These are phyloP conservation scores for Aschersonia sp. DNA, from an alignment of 2,329 filamentous ascomycete genomes.

Conservation along the genomic window DNA sequence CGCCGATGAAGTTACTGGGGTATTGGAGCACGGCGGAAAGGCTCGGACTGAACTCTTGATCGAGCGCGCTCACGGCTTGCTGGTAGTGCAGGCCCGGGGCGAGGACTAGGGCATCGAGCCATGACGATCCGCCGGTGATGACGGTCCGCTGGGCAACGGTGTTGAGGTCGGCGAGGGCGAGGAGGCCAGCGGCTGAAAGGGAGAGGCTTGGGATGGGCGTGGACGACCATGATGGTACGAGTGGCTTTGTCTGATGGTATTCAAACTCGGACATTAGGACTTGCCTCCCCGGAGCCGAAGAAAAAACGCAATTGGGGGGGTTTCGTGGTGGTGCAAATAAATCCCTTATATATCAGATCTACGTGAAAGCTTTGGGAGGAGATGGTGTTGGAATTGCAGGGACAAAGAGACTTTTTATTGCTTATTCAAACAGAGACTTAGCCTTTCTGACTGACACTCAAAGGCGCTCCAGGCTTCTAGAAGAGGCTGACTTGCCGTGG, in stretches of 20 bases:
- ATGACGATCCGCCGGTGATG: constrained; percentile 39
- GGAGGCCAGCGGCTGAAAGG: constrained; percentile 36
- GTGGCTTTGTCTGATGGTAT: constrained; percentile 4
- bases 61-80: constrained; percentile 37
- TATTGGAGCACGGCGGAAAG: constrained; percentile 9
- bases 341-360: too few species aligned
- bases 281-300: not conserved
- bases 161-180: constrained; percentile 43
- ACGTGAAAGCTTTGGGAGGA: too few species aligned
- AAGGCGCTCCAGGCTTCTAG: too few species aligned
- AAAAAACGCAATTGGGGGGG: not conserved
- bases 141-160: constrained; percentile 41
- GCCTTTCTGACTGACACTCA: too few species aligned
- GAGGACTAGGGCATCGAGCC: constrained; percentile 41
- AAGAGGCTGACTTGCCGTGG: too few species aligned
- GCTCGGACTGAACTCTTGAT: constrained; percentile 22
- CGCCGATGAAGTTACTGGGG: not conserved
- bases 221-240: constrained; percentile 27
- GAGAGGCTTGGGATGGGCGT: constrained; percentile 29
- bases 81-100: constrained; percentile 48
- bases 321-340: not conserved
- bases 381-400: too few species aligned
- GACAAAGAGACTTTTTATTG: too few species aligned
- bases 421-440: too few species aligned
- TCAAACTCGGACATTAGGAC: not conserved